Percentiles rank a stretch among this genome's conserved stretches.
Evolutionary conservation across 495 filamentous ascomycete species (phyloP).

Genomic region (Hypoxylon subgilvum): DNA sequence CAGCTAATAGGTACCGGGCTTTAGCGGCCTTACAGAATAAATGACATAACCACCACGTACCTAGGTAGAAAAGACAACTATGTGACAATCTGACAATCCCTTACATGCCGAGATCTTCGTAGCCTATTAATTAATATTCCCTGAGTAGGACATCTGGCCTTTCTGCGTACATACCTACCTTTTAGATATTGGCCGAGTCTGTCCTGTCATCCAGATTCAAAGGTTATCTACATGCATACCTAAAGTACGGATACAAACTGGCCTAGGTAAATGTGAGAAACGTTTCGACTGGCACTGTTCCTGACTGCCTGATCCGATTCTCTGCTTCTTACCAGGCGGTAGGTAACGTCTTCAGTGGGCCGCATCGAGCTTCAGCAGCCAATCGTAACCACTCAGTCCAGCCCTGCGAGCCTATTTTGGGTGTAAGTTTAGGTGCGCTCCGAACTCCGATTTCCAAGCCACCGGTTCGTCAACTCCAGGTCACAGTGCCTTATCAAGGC

Average conservation of each 20-base stretch:
- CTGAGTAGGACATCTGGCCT: not conserved
- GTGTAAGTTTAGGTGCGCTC: slow-evolving; percentile 11
- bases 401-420: slow-evolving; percentile 34
- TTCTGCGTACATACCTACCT: not conserved
- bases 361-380: slow-evolving; percentile 10
- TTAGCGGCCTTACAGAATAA: slow-evolving; percentile 22
- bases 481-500: too few species aligned
- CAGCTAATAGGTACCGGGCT: too few species aligned
- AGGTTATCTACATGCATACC: not conserved
- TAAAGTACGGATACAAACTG: too few species aligned
- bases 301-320: not conserved
- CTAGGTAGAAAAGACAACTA: slow-evolving; percentile 7
- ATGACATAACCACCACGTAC: slow-evolving; percentile 36
- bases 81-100: slow-evolving; percentile 30
- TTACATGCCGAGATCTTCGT: slow-evolving; percentile 22
- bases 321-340: too few species aligned
- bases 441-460: slow-evolving; percentile 15
- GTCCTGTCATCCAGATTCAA: too few species aligned
- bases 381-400: slow-evolving; percentile 8
- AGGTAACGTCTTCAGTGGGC: slow-evolving; percentile 9
- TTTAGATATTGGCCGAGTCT: not conserved
- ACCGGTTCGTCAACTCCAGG: not conserved
- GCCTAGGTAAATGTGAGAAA: too few species aligned
- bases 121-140: slow-evolving; percentile 16
- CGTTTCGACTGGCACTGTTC: not conserved